These are phyloP conservation scores for Orychophragmus violaceus DNA, from an alignment of 345 rosid genomes.

Conservation along the genomic window DNA sequence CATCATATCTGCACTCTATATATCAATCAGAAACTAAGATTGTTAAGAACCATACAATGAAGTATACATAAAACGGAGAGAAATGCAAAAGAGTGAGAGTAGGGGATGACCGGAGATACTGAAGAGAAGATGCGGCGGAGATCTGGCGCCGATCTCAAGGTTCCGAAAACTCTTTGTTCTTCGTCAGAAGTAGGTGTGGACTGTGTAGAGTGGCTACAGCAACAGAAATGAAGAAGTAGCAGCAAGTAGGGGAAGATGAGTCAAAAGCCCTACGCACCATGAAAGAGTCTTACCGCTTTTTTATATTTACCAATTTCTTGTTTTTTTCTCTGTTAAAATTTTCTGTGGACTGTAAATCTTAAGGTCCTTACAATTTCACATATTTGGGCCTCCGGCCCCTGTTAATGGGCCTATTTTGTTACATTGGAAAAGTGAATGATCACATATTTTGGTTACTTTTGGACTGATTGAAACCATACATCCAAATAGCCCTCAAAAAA, in stretches of 20 bases:
- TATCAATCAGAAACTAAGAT: background rate
- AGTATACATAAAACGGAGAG: background rate
- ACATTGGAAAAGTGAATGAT: background rate
- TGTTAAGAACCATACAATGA: background rate
- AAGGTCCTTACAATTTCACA: background rate
- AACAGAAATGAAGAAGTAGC: conserved; percentile 1
- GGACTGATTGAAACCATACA: too few relatives aligned
- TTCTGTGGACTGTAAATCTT: background rate
- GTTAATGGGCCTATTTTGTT: background rate
- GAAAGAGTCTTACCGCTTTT: conserved; percentile 1
- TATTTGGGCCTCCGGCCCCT: background rate
- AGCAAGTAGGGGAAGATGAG: background rate
- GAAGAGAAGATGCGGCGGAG: conserved; percentile 19
- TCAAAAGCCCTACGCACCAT: conserved; percentile 31
- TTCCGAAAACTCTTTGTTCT: background rate
- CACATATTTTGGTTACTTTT: too few relatives aligned
- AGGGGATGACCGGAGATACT: background rate
- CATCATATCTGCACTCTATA: conserved; percentile 14
- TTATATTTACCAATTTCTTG: background rate
- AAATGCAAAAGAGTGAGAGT: conserved; percentile 1
- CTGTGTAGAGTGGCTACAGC: conserved; percentile 20
- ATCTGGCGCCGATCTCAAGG: conserved; percentile 29
- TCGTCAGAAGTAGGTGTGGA: conserved; percentile 21
- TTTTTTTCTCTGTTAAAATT: background rate
- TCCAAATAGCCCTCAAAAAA: too few relatives aligned